These are phyloP conservation scores for Lichtheimia ornata DNA, from an alignment of 371 early-diverging fungal genomes.

Conservation along the genomic window DNA sequence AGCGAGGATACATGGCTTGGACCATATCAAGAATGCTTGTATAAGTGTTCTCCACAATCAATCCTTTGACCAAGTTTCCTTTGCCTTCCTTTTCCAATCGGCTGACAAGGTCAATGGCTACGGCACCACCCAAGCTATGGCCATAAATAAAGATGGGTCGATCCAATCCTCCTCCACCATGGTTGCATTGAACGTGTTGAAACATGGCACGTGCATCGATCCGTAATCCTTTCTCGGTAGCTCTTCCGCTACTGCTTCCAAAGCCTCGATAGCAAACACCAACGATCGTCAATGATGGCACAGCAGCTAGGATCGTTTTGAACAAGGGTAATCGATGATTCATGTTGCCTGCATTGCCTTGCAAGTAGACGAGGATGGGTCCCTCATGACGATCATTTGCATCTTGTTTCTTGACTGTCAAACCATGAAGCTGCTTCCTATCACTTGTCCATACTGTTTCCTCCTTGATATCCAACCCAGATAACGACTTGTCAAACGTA, in stretches of 20 bases:
- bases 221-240: conserved; percentile 34
- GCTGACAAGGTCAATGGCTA: conserved; percentile 24
- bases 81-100: no score
- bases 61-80: conserved; percentile 18
- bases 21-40: conserved; percentile 45
- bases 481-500: conserved; percentile 2
- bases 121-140: conserved; percentile 44
- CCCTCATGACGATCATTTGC: neutral
- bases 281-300: conserved; percentile 24
- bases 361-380: conserved; percentile 12
- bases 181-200: conserved; percentile 10
- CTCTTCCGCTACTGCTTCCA: conserved; percentile 35
- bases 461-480: conserved; percentile 15
- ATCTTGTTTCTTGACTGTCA: conserved; percentile 20
- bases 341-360: conserved; percentile 51
- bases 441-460: conserved; percentile 22
- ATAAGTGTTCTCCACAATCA: conserved; percentile 50
- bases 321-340: conserved; percentile 39
- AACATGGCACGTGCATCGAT: conserved; percentile 34
- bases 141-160: conserved; percentile 36
- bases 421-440: conserved; percentile 22
- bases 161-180: conserved; percentile 10
- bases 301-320: conserved; percentile 15
- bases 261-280: conserved; percentile 46
- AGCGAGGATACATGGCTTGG: conserved; percentile 34